Evolutionary conservation across 129 eudicot genomes (phyloP).

Genomic region (Dittrichia graveolens): DNA sequence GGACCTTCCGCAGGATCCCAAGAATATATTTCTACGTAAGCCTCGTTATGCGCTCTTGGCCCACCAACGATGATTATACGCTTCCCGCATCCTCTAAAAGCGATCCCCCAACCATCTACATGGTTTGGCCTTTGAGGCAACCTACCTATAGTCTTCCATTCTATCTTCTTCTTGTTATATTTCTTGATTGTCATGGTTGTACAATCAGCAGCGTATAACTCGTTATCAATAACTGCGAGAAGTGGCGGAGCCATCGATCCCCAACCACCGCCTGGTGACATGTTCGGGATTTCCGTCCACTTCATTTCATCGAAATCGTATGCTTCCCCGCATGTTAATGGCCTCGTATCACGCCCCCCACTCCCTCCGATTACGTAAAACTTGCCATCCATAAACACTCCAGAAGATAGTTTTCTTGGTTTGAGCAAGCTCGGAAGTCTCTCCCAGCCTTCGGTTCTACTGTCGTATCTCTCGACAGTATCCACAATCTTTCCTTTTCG

Average conservation of each 20-base stretch:
- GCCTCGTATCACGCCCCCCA: slow-evolving; percentile 32
- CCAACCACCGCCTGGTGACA: slow-evolving; percentile 42
- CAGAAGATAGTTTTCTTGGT: slow-evolving; percentile 57
- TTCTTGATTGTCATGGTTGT: slow-evolving; percentile 53
- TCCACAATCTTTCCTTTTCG: slow-evolving; percentile 36
- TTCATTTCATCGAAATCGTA: slow-evolving; percentile 38
- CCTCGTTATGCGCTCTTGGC: slow-evolving; percentile 40
- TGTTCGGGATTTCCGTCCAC: slow-evolving; percentile 61
- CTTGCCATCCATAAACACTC: slow-evolving; percentile 65
- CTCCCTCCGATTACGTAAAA: slow-evolving; percentile 70
- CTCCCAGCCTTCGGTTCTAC: slow-evolving; percentile 48
- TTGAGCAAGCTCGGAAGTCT: slow-evolving; percentile 51
- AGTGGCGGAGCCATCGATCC: slow-evolving; percentile 54
- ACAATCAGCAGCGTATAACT: slow-evolving; percentile 63
- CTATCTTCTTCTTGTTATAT: slow-evolving; percentile 43
- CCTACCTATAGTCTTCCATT: slow-evolving; percentile 50
- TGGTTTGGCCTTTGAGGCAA: slow-evolving; percentile 55
- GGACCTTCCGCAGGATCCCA: slow-evolving; percentile 64
- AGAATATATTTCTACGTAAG: slow-evolving; percentile 50
- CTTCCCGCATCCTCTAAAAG: slow-evolving; percentile 69
- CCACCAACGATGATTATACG: slow-evolving; percentile 63
- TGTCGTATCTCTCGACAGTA: slow-evolving; percentile 53
- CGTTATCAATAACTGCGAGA: slow-evolving; percentile 64
- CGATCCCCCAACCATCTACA: slow-evolving; percentile 72
- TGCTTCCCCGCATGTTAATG: slow-evolving; percentile 65